Percentiles rank a stretch among this genome's conserved stretches.
phyloP scores from a whole-genome alignment of 1,284 basidiomycete species.

The Paramarasmius palmivorus region DNA sequence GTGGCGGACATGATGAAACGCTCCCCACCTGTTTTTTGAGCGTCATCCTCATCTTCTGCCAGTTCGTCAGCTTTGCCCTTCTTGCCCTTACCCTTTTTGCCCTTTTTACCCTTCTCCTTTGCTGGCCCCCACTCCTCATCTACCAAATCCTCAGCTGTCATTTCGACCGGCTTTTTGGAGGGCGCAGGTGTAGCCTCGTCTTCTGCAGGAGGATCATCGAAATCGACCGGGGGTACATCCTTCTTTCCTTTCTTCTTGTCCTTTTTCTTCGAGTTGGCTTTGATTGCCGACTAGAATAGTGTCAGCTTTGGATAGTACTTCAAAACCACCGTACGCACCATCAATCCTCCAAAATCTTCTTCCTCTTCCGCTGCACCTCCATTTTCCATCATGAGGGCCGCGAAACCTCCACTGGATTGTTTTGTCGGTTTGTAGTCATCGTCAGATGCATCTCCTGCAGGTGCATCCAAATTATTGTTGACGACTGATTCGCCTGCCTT shows the following conservation, averaged over 20 bases:
- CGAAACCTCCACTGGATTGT: constrained; percentile 38
- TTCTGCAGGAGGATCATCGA: constrained; percentile 28
- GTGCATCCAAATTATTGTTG: constrained; percentile 35
- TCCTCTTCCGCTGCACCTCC: constrained; percentile 63
- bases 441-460: constrained; percentile 42
- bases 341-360: constrained; percentile 79
- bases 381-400: constrained; percentile 50
- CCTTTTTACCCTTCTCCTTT: constrained; percentile 58
- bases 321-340: constrained; percentile 54
- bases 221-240: constrained; percentile 27
- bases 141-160: constrained; percentile 65
- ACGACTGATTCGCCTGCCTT: constrained; percentile 63
- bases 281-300: constrained; percentile 50
- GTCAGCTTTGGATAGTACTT: constrained; percentile 5
- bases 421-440: constrained; percentile 33
- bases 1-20: constrained; percentile 3
- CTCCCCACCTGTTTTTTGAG: constrained; percentile 17
- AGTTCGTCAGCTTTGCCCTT: constrained; percentile 48
- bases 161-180: constrained; percentile 43
- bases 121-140: constrained; percentile 69
- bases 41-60: constrained; percentile 38
- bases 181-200: constrained; percentile 16
- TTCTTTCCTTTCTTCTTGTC: constrained; percentile 67
- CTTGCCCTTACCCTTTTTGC: constrained; percentile 59
- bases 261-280: constrained; percentile 63